Conservation (phyloP, 495 filamentous ascomycete genomes). For the Trichoderma virens region DNA sequence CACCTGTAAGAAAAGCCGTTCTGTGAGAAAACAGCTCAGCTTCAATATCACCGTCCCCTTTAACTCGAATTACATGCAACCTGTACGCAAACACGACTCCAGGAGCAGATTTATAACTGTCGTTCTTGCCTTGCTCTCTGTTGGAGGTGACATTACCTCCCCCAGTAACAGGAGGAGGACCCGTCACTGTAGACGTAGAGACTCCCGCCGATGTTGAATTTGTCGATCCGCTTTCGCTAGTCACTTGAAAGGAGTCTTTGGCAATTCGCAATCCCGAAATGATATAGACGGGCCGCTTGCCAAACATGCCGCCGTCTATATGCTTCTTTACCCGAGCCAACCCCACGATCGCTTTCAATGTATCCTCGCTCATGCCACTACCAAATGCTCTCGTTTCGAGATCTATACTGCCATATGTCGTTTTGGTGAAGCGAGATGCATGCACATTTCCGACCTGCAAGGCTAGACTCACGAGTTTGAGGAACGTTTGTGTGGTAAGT, state of each 20-base stretch:
- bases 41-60: background rate
- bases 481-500: too few relatives aligned
- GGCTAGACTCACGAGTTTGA: too few relatives aligned
- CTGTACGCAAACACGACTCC: slow-evolving; percentile 15
- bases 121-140: background rate
- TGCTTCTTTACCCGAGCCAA: background rate
- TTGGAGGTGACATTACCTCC: background rate
- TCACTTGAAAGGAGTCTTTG: slow-evolving; percentile 3
- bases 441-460: too few relatives aligned
- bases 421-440: too few relatives aligned
- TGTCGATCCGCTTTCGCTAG: background rate
- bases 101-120: slow-evolving; percentile 12
- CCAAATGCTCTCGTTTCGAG: slow-evolving; percentile 7
- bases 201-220: background rate
- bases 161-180: background rate
- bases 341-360: background rate
- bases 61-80: slow-evolving; percentile 11
- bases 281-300: slow-evolving; percentile 12
- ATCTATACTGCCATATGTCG: slow-evolving; percentile 4
- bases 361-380: background rate
- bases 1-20: background rate
- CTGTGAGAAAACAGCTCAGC: background rate
- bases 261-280: slow-evolving; percentile 14
- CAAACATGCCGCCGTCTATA: slow-evolving; percentile 10
- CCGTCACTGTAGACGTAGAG: background rate